Conservation (phyloP, 495 filamentous ascomycete species). For the Rusavskia elegans region DNA sequence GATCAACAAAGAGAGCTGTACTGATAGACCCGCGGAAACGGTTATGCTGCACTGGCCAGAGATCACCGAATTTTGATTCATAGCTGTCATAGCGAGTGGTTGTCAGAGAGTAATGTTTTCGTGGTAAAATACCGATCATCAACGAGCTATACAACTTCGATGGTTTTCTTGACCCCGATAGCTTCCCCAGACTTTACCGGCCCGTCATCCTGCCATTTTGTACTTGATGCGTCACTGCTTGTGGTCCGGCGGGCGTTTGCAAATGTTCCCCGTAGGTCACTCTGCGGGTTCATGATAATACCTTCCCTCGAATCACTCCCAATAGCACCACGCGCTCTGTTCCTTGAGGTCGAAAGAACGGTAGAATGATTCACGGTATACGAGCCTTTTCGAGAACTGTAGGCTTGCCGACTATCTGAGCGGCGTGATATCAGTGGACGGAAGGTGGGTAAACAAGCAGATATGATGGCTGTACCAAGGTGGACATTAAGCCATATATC, state of each 20-base stretch:
- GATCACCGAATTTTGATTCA: too few species aligned
- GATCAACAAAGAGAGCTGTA: too few species aligned
- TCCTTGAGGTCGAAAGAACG: background rate
- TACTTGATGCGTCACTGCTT: background rate
- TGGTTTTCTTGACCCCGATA: background rate
- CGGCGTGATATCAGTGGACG: background rate
- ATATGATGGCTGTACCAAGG: slow-evolving; percentile 1
- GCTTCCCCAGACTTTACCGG: background rate
- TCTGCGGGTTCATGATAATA: background rate
- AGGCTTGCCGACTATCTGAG: background rate
- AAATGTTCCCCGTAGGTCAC: background rate
- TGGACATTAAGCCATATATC: slow-evolving; percentile 4
- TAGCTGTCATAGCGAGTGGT: too few species aligned
- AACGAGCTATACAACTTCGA: background rate
- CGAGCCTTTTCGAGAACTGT: background rate
- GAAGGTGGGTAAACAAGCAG: slow-evolving; percentile 1
- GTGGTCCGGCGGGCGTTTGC: background rate
- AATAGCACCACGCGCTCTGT: background rate
- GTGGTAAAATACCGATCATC: too few species aligned
- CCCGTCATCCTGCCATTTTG: background rate
- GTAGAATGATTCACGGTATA: background rate
- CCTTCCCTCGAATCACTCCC: background rate
- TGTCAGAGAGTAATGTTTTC: too few species aligned
- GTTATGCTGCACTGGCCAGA: too few species aligned
- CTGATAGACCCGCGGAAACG: too few species aligned